These are phyloP conservation scores for Diatrype stigma DNA, from an alignment of 2,329 filamentous ascomycete species.

Conservation along the genomic window DNA sequence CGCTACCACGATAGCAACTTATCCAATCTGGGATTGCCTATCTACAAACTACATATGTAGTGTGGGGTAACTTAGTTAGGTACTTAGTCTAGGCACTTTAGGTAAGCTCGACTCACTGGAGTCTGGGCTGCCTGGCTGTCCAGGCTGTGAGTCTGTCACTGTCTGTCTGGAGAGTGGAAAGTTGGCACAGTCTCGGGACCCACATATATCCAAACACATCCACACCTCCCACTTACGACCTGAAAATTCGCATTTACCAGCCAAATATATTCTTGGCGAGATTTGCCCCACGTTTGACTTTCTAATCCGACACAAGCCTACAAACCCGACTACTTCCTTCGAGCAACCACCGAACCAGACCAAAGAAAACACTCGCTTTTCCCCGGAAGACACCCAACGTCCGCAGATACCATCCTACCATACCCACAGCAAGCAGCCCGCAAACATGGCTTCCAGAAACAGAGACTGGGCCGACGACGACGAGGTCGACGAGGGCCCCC, in stretches of 20 bases:
- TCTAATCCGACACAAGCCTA: neutral
- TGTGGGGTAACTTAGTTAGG: too few relatives aligned
- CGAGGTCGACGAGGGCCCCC: slow-evolving; percentile 69
- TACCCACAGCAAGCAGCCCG: neutral
- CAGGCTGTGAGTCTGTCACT: too few relatives aligned
- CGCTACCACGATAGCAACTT: too few relatives aligned
- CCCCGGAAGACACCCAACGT: neutral
- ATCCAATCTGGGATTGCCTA: too few relatives aligned
- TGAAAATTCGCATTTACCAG: neutral
- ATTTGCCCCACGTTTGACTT: slow-evolving; percentile 1
- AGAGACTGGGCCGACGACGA: slow-evolving; percentile 95
- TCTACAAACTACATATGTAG: too few relatives aligned
- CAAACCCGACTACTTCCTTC: neutral
- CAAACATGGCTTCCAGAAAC: neutral
- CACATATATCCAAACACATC: neutral
- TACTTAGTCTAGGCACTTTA: too few relatives aligned
- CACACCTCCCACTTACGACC: neutral
- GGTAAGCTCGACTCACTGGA: too few relatives aligned
- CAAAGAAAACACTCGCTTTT: neutral
- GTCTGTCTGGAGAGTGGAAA: too few relatives aligned
- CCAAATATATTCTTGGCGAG: slow-evolving; percentile 1
- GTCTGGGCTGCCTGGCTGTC: too few relatives aligned
- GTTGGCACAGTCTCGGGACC: neutral
- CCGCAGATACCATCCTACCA: neutral
- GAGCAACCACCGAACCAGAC: neutral